phyloP scores from a whole-genome alignment of 768 basidiomycete species.

The Agrocybe pediades region DNA sequence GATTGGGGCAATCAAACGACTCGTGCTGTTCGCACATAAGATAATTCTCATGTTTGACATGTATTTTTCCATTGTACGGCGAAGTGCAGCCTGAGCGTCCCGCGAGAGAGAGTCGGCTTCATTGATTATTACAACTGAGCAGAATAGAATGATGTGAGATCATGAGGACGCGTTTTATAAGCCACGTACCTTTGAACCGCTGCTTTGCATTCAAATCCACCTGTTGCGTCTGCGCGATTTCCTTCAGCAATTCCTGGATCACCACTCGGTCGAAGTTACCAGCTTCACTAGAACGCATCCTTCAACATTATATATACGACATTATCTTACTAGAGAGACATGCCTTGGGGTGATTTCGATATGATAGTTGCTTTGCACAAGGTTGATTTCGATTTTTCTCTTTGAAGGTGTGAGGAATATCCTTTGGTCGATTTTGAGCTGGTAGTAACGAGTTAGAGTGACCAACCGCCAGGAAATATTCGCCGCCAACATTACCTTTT shows the following conservation, averaged over 20 bases:
- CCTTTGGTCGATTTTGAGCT: conserved; percentile 98
- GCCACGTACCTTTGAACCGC: conserved; percentile 85
- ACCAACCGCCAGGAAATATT: too few species aligned
- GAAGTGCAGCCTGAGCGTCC: conserved; percentile 95
- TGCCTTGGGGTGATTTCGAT: conserved; percentile 96
- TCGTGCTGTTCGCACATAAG: conserved; percentile 93
- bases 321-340: neutral
- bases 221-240: conserved; percentile 98
- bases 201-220: conserved; percentile 95
- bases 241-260: conserved; percentile 95
- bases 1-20: conserved; percentile 95
- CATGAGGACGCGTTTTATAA: neutral
- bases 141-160: neutral
- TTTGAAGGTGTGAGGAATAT: conserved; percentile 93
- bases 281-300: conserved; percentile 68
- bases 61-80: conserved; percentile 99
- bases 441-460: too few species aligned
- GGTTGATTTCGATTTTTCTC: conserved; percentile 92
- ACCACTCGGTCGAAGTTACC: conserved; percentile 94
- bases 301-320: neutral
- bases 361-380: conserved; percentile 98
- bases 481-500: too few species aligned
- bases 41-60: conserved; percentile 98
- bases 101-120: conserved; percentile 94
- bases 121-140: conserved; percentile 93